These are phyloP conservation scores for Eimeria necatrix DNA, from an alignment of 169 alveolate species.

Conservation along the genomic window DNA sequence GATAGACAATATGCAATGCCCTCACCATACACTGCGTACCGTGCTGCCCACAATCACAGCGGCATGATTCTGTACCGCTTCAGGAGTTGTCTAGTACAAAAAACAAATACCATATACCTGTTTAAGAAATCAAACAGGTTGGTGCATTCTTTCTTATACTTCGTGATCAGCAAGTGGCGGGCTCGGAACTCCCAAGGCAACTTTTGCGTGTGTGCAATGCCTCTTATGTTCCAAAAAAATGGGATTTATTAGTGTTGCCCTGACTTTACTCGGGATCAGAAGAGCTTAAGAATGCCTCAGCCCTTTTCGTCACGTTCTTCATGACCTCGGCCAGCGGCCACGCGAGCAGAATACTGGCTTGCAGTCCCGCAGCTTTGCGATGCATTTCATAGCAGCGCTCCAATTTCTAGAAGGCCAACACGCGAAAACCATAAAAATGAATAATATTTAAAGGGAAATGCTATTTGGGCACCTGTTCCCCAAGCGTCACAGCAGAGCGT, in stretches of 20 bases:
- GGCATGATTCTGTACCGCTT: too few species aligned
- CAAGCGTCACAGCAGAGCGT: slow-evolving; percentile 9
- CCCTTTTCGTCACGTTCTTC: not conserved
- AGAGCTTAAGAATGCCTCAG: slow-evolving; percentile 2
- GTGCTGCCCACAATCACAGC: too few species aligned
- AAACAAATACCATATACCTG: too few species aligned
- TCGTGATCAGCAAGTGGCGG: too few species aligned
- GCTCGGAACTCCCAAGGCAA: too few species aligned
- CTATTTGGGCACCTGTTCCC: not conserved
- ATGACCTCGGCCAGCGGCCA: not conserved
- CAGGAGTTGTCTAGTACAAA: too few species aligned
- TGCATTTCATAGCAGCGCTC: slow-evolving; percentile 19
- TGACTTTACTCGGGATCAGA: not conserved
- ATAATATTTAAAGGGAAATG: not conserved
- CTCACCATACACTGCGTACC: too few species aligned
- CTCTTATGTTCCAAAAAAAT: too few species aligned
- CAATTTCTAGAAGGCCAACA: not conserved
- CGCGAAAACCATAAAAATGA: not conserved
- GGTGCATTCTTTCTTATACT: too few species aligned
- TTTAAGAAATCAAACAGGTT: too few species aligned
- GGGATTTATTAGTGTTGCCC: not conserved
- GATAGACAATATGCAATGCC: too few species aligned
- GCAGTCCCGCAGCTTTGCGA: not conserved
- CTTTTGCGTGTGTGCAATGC: too few species aligned
- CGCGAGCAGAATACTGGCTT: not conserved